A percentile compares a stretch with the other conserved stretches of the same genome.
Conservation (phyloP, 495 filamentous ascomycete species). For the Penicillium argentinense region DNA sequence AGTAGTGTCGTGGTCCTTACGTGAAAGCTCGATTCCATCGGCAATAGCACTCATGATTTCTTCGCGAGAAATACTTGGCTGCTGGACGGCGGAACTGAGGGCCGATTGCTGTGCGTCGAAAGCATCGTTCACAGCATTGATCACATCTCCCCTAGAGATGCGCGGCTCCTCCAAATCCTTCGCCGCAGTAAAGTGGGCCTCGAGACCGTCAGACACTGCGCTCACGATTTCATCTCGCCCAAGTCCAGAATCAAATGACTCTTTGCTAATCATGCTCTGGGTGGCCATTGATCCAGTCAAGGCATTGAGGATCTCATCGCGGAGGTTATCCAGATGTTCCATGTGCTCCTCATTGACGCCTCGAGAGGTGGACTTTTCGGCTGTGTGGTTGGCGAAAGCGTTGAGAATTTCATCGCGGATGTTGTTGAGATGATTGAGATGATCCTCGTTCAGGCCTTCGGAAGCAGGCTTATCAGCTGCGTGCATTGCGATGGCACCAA, state of each 20-base stretch:
- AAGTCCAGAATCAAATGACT: slow-evolving; percentile 48
- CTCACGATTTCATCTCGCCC: slow-evolving; percentile 47
- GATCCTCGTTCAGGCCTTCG: slow-evolving; percentile 12
- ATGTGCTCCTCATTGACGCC: slow-evolving; percentile 19
- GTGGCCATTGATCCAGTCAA: slow-evolving; percentile 36
- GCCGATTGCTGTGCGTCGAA: slow-evolving; percentile 48
- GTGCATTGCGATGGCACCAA: slow-evolving; percentile 29
- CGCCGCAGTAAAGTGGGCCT: slow-evolving; percentile 39
- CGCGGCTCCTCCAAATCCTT: slow-evolving; percentile 39
- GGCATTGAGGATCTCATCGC: slow-evolving; percentile 43
- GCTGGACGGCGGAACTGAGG: slow-evolving; percentile 11
- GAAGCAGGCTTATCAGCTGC: slow-evolving; percentile 7
- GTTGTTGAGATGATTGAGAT: slow-evolving; percentile 4
- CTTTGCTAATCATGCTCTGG: slow-evolving; percentile 49
- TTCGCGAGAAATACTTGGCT: slow-evolving; percentile 29
- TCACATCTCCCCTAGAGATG: slow-evolving; percentile 48
- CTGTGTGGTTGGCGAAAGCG: slow-evolving; percentile 31
- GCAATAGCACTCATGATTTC: slow-evolving; percentile 53
- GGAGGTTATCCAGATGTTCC: slow-evolving; percentile 31
- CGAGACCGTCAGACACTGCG: slow-evolving; percentile 43
- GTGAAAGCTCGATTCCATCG: slow-evolving; percentile 44
- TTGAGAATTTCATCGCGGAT: slow-evolving; percentile 40
- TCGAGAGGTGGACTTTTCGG: slow-evolving; percentile 52
- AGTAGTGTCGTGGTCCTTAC: slow-evolving; percentile 26
- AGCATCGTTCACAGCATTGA: slow-evolving; percentile 57